These are phyloP conservation scores for Phaffomyces thermotolerans DNA, from an alignment of 805 yeast species.

Conservation along the genomic window DNA sequence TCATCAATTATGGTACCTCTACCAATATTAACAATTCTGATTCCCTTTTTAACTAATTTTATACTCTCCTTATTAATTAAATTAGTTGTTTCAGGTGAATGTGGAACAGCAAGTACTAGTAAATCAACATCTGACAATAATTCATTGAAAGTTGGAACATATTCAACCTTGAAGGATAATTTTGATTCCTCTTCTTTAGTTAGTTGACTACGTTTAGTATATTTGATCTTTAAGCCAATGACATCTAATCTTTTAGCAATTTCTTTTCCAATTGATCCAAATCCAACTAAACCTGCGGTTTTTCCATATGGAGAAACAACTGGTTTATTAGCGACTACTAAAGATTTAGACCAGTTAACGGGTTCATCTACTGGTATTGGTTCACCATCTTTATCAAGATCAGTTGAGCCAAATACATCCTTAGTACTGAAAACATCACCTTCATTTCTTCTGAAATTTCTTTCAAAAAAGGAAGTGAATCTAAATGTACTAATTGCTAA, in stretches of 20 bases:
- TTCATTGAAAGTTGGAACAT: conserved; percentile 38
- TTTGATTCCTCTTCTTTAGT: conserved; percentile 26
- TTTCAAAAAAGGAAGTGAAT: conserved; percentile 42
- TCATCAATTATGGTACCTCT: conserved; percentile 66
- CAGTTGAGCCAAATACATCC: conserved; percentile 26
- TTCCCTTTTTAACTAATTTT: conserved; percentile 40
- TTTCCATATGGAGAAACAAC: conserved; percentile 50
- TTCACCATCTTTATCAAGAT: conserved; percentile 30
- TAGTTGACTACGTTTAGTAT: conserved; percentile 48
- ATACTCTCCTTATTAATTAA: conserved; percentile 45
- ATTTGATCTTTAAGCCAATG: conserved; percentile 63
- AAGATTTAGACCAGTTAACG: conserved; percentile 33
- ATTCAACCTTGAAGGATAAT: conserved; percentile 41
- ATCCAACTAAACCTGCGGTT: conserved; percentile 59
- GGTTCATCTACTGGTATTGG: conserved; percentile 25
- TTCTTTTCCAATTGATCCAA: conserved; percentile 66
- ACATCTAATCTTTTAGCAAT: conserved; percentile 48
- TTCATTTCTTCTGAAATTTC: conserved; percentile 30
- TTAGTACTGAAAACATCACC: conserved; percentile 45
- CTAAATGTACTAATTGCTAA: conserved; percentile 56
- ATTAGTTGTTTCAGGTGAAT: conserved; percentile 48
- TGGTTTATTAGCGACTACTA: conserved; percentile 37
- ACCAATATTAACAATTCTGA: conserved; percentile 67
- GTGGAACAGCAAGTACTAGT: conserved; percentile 61
- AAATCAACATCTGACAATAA: conserved; percentile 41